These are phyloP conservation scores for Daedaleopsis nitida DNA, from an alignment of 768 basidiomycete genomes.

Conservation along the genomic window DNA sequence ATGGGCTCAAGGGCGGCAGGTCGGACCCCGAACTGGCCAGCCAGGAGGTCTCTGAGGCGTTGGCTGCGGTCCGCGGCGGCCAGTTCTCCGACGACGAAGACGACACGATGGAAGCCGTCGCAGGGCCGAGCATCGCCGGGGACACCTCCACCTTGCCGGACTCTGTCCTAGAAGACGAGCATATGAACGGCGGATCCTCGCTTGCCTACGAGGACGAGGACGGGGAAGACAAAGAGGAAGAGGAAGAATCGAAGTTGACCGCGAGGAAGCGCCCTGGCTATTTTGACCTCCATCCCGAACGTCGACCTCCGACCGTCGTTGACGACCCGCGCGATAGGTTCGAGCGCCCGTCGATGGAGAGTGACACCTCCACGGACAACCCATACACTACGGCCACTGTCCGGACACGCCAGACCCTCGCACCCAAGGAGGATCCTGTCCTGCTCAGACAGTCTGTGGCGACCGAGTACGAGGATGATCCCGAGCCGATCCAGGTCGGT, in stretches of 20 bases:
- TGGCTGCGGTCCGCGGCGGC: conserved; percentile 54
- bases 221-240: conserved; percentile 32
- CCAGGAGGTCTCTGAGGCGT: conserved; percentile 70
- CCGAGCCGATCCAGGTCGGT: conserved; percentile 11
- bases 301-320: conserved; percentile 44
- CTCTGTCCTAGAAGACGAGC: conserved; percentile 19
- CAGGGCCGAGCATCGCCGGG: conserved; percentile 21
- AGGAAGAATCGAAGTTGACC: conserved; percentile 13
- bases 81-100: conserved; percentile 47
- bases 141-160: conserved; percentile 25
- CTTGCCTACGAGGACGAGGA: neutral
- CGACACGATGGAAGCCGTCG: conserved; percentile 27
- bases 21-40: conserved; percentile 73
- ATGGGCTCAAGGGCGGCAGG: conserved; percentile 29
- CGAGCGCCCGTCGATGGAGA: conserved; percentile 24
- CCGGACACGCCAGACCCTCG: conserved; percentile 1
- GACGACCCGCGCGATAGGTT: conserved; percentile 23
- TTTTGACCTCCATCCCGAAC: conserved; percentile 80
- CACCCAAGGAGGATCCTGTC: neutral
- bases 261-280: conserved; percentile 54
- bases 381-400: conserved; percentile 11
- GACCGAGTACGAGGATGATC: conserved; percentile 18
- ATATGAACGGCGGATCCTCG: conserved; percentile 12
- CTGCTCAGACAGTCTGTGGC: conserved; percentile 8
- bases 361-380: conserved; percentile 22